These are phyloP conservation scores for Pisolithus sp. DNA, from an alignment of 768 basidiomycete genomes.

Conservation along the genomic window DNA sequence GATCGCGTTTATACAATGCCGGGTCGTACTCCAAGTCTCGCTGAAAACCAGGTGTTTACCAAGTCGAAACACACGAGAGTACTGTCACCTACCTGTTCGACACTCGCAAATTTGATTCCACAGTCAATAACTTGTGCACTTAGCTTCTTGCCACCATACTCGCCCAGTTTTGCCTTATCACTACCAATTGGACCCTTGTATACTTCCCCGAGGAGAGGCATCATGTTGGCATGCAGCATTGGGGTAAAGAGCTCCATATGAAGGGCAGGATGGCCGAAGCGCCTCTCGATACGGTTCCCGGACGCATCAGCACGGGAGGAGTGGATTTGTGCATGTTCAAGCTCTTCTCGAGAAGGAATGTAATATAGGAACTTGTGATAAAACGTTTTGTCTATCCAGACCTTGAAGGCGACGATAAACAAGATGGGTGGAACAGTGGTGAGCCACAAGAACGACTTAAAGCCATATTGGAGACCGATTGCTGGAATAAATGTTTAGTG, in stretches of 20 bases:
- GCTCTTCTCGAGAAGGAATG: slow-evolving; percentile 74
- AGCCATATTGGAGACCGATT: slow-evolving; percentile 76
- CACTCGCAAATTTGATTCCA: slow-evolving; percentile 77
- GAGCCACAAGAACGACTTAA: slow-evolving; percentile 72
- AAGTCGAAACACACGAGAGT: neutral
- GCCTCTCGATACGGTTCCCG: slow-evolving; percentile 73
- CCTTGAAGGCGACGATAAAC: slow-evolving; percentile 75
- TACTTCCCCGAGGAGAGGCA: slow-evolving; percentile 68
- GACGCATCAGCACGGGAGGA: slow-evolving; percentile 70
- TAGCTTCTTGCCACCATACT: slow-evolving; percentile 74
- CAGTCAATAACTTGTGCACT: slow-evolving; percentile 69
- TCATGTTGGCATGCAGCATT: slow-evolving; percentile 82
- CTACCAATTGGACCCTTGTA: slow-evolving; percentile 66
- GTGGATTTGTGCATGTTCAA: slow-evolving; percentile 66
- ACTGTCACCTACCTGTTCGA: slow-evolving; percentile 52
- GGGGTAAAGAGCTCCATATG: slow-evolving; percentile 83
- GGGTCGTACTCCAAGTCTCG: slow-evolving; percentile 79
- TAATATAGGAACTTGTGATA: slow-evolving; percentile 71
- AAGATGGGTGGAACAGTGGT: slow-evolving; percentile 84
- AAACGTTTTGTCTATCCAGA: slow-evolving; percentile 69
- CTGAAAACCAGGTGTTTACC: slow-evolving; percentile 23
- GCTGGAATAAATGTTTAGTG: slow-evolving; percentile 37
- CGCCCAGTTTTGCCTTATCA: slow-evolving; percentile 60
- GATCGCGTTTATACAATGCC: slow-evolving; percentile 67
- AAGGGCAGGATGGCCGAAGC: slow-evolving; percentile 93